Evolutionary conservation across 2,329 filamentous ascomycete species (phyloP), one percentile per base, ranked within the genome.

Genomic region (Colletotrichum salicis): DNA sequence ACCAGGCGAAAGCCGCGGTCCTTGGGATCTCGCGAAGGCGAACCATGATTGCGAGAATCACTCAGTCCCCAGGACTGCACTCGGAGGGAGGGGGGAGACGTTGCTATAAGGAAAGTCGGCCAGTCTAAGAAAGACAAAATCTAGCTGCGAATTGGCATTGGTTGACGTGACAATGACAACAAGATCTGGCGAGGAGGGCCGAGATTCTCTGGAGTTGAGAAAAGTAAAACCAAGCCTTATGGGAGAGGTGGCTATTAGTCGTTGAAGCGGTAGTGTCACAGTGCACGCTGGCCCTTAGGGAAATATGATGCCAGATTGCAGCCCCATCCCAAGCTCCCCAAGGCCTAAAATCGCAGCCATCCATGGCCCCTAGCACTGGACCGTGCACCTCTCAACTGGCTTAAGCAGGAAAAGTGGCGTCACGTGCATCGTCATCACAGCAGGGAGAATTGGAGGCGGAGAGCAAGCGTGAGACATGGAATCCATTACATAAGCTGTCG

Each of bases 1-100:
- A 97, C 96, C 96, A 99, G 80, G 96, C 94, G 83, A 99, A 99
- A 79, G 96, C 93, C 83, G 96, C 96, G 79, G 96, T 99, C 84
- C 96, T 91, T 82, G 95, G 94, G 80, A 99, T 97, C 87, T 98
- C 95, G 88, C 96, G 91, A 84, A 98, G 88, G 86, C 95, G 94
- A 84, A 98, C 96, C 96, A 99, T 99, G 83, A 77, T 84, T 80
- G 77, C 76, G 78, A 71, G 78, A 80, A 78, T 73, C 71, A 67
- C 71, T 74, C 71, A 70, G 71, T 71, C 73, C 71, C 59, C 61
- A 67, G 73, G 64, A 72, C 70, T 72, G 65, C 64, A 71, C 65
- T 72, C 66, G 45, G 48, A 64, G 60, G 60, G 61, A 60, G 55
- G 67, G 51, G 60, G 41, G 41, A 52, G 33, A 29, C 55, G 57